Conservation (phyloP, 192 early-diverging fungal genomes). For the Mycoemilia scoparia region DNA sequence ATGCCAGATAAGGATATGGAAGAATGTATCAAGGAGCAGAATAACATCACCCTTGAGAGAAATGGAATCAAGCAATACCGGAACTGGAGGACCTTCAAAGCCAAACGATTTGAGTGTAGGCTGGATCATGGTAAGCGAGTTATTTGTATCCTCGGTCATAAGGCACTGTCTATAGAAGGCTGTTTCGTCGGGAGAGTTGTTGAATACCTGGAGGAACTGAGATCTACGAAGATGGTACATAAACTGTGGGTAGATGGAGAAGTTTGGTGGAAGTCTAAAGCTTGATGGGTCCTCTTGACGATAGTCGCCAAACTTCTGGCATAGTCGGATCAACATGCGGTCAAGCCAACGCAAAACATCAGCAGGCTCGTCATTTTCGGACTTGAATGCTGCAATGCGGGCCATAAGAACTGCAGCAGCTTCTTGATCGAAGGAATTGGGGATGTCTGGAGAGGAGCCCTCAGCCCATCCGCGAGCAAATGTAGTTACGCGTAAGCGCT, state of each 20-base stretch:
- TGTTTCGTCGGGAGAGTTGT: conserved; percentile 96
- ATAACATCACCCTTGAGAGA: conserved; percentile 91
- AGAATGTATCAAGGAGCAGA: conserved; percentile 90
- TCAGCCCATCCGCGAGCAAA: conserved; percentile 79
- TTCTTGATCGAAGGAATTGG: conserved; percentile 92
- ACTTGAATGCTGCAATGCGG: conserved; percentile 90
- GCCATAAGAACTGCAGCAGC: conserved; percentile 94
- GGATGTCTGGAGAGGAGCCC: conserved; percentile 64
- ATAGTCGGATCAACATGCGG: conserved; percentile 94
- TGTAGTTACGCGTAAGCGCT: conserved; percentile 84
- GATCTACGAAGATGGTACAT: conserved; percentile 96
- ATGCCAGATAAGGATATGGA: conserved; percentile 98
- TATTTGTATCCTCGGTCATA: conserved; percentile 89
- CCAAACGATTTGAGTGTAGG: conserved; percentile 87
- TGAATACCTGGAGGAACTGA: conserved; percentile 98
- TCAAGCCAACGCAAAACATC: conserved; percentile 96
- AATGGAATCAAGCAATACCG: conserved; percentile 91
- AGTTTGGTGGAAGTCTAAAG: conserved; percentile 80
- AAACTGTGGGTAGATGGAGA: conserved; percentile 98
- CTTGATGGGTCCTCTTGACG: conserved; percentile 84
- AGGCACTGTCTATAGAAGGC: conserved; percentile 73
- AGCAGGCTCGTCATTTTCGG: conserved; percentile 90
- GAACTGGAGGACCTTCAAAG: conserved; percentile 69
- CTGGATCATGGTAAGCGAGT: conserved; percentile 98
- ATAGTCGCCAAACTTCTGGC: conserved; percentile 93